Evolutionary conservation across 2,329 filamentous ascomycete species (phyloP).

Genomic region (Grosmannia penicillata): DNA sequence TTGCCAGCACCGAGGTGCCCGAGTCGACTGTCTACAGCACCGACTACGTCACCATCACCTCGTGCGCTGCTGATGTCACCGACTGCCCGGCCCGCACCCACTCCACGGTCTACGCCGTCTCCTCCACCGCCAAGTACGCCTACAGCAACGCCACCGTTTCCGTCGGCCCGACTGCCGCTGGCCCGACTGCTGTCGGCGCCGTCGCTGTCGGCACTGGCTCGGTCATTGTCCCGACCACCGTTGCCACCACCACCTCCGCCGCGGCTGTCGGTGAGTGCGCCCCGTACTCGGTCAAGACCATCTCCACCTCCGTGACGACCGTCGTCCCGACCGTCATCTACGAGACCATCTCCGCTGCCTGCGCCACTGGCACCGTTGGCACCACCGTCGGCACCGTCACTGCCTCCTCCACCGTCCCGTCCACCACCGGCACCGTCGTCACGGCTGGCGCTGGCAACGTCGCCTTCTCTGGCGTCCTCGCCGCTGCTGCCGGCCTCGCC

Average conservation of each 20-base stretch:
- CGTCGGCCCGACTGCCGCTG: too few species aligned
- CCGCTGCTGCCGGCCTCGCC: constrained; percentile 37
- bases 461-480: constrained; percentile 37
- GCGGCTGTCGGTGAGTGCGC: constrained; percentile 15
- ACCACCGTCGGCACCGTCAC: background rate
- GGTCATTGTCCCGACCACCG: constrained; percentile 5
- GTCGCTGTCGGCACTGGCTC: constrained; percentile 18
- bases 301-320: constrained; percentile 40
- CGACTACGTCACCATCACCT: constrained; percentile 45
- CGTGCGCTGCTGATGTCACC: constrained; percentile 37
- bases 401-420: constrained; percentile 10
- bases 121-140: constrained; percentile 7
- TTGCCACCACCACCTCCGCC: background rate
- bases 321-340: too few species aligned
- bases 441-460: constrained; percentile 38
- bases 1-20: constrained; percentile 15
- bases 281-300: constrained; percentile 30
- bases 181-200: constrained; percentile 17
- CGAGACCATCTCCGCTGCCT: too few species aligned
- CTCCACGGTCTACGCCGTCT: constrained; percentile 17
- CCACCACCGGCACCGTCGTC: constrained; percentile 17
- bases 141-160: constrained; percentile 12
- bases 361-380: background rate
- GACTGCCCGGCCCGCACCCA: constrained; percentile 28
- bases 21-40: constrained; percentile 38